Evolutionary conservation across 768 basidiomycete genomes (phyloP).

Genomic region (Panus rudis): DNA sequence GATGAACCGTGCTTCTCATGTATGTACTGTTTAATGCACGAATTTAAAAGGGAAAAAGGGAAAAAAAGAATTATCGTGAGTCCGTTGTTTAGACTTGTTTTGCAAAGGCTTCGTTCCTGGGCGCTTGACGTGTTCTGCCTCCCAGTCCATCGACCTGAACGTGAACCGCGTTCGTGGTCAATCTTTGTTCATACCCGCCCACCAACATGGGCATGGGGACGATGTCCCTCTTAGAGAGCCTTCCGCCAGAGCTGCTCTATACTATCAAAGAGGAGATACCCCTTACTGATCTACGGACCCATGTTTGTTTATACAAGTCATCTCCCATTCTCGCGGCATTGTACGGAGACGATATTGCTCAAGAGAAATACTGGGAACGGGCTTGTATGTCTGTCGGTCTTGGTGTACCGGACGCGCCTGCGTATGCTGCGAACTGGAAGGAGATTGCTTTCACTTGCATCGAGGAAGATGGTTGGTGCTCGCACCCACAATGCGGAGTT

Average conservation of each 20-base stretch:
- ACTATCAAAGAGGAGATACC: conserved; percentile 3
- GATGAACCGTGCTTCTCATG: too few relatives aligned
- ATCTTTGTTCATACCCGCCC: too few relatives aligned
- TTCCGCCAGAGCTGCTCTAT: conserved; percentile 5
- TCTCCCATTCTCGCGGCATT: conserved; percentile 6
- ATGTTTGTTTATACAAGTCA: conserved; percentile 13
- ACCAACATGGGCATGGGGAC: too few relatives aligned
- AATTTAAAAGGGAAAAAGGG: too few relatives aligned
- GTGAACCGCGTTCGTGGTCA: too few relatives aligned
- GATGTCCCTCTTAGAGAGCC: background rate
- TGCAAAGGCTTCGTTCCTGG: too few relatives aligned
- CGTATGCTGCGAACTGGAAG: background rate
- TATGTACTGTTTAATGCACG: too few relatives aligned
- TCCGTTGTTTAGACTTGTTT: too few relatives aligned
- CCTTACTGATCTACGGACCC: conserved; percentile 6
- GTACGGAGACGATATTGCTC: conserved; percentile 11
- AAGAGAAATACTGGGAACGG: conserved; percentile 7
- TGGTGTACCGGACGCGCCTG: background rate
- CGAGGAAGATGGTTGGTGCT: conserved; percentile 6
- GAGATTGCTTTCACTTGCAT: conserved; percentile 3
- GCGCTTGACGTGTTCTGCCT: too few relatives aligned
- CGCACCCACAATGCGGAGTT: conserved; percentile 8
- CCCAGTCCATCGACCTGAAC: too few relatives aligned
- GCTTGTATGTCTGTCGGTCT: conserved; percentile 6
- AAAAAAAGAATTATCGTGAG: too few relatives aligned